Evolutionary conservation across 176 grass and related monocot species (phyloP), one percentile per base, ranked within the genome.

Genomic region (Paspalum vaginatum): DNA sequence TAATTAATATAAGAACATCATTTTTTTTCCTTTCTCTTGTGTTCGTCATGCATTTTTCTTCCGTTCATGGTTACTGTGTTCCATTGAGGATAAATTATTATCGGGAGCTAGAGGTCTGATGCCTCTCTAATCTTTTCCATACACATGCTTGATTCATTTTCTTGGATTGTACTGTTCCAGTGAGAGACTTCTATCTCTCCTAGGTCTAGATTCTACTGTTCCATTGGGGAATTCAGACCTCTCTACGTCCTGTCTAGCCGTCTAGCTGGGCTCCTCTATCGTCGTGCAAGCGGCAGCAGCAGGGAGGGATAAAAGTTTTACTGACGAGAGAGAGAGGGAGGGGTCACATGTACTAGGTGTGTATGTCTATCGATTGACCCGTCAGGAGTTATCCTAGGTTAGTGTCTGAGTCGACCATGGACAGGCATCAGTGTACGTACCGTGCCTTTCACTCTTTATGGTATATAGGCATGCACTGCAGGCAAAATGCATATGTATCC

Each of bases 171-270:
- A 88, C 85, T 76, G 78, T 81, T 87, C 21, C 85, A 87, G 81
- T 76, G 85, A 24, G 85, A 24, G 79, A 49, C 20, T 10, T 9
- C 17, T 13, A 16, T 44, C 47, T 47, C 40, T 21, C n/a, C n/a
- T n/a, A n/a, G n/a, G n/a, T n/a, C n/a, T n/a, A 52, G 51, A 63
- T 87, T 70, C 38, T 77, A 87, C 79, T 87, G 85, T 83, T 87
- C 73, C 79, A 87, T 87, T 72, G 85, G 66, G 32, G 32, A 45
- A 51, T 65, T 59, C 65, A 54, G 32, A 22, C 65, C 76, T 38
- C 84, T 80, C 22, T 43, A 45, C 40, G 47, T 78, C 86, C 78
- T 65, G 86, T 83, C 57, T 32, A 60, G 13, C 22, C 25, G 56
- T 59, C 73, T 8, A 51, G n/a, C n/a, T n/a, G n/a, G 70, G 4